phyloP scores from a whole-genome alignment of 768 basidiomycete species.

The Tricholoma sp. region DNA sequence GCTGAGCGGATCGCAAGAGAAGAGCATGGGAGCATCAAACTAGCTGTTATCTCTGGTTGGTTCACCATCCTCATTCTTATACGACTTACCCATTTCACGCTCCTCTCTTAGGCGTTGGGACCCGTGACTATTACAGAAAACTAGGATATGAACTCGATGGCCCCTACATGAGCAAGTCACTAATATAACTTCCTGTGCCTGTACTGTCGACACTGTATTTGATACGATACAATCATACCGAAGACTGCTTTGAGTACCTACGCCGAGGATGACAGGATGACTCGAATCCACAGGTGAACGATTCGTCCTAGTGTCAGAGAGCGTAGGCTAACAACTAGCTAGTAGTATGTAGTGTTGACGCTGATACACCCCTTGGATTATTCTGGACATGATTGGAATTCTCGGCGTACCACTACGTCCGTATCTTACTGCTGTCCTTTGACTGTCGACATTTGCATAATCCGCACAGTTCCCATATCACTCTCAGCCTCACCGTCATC shows the following conservation, averaged over 20 bases:
- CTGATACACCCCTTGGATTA: no score
- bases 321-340: no score
- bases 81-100: background rate
- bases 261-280: no score
- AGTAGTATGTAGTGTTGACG: no score
- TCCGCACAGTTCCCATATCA: slow-evolving; percentile 17
- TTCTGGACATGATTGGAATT: no score
- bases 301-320: no score
- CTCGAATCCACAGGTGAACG: no score
- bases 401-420: no score
- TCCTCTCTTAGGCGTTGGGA: slow-evolving; percentile 74
- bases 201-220: no score
- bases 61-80: slow-evolving; percentile 2
- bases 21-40: slow-evolving; percentile 92
- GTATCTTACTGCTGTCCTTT: no score
- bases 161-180: slow-evolving; percentile 93
- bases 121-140: slow-evolving; percentile 93
- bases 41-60: slow-evolving; percentile 95
- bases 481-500: slow-evolving; percentile 46
- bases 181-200: slow-evolving; percentile 31
- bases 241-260: no score
- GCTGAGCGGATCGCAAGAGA: slow-evolving; percentile 96
- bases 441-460: slow-evolving; percentile 17
- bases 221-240: no score
- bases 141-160: slow-evolving; percentile 94